phyloP scores from a whole-genome alignment of 1,284 basidiomycete genomes.

The Apiotrichum laibachii region DNA sequence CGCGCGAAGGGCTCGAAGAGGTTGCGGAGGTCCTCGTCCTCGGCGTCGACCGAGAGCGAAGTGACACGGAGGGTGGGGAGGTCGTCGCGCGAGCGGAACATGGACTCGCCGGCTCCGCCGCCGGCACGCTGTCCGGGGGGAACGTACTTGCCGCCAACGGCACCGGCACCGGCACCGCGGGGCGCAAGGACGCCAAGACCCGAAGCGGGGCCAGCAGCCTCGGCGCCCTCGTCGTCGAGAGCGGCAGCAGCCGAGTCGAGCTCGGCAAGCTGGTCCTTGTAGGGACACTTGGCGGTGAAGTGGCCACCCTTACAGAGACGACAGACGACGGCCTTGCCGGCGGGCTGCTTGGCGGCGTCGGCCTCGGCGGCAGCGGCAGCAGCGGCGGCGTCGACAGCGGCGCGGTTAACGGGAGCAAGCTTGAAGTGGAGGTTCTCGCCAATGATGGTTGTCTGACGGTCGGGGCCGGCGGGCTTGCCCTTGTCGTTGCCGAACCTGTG shows the following conservation, averaged over 20 bases:
- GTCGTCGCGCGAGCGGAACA: constrained; percentile 76
- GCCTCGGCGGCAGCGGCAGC: constrained; percentile 67
- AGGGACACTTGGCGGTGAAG: constrained; percentile 97
- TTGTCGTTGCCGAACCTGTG: constrained; percentile 82
- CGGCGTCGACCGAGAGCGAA: constrained; percentile 92
- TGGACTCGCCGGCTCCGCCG: constrained; percentile 70
- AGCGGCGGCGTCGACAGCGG: constrained; percentile 58
- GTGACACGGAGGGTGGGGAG: constrained; percentile 95
- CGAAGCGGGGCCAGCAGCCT: constrained; percentile 19
- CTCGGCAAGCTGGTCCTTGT: constrained; percentile 81
- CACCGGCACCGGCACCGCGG: constrained; percentile 14
- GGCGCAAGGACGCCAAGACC: constrained; percentile 25
- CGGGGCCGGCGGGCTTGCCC: constrained; percentile 82
- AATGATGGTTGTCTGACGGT: constrained; percentile 91
- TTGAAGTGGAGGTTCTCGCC: constrained; percentile 87
- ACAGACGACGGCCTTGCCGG: constrained; percentile 84
- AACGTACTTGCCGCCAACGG: constrained; percentile 73
- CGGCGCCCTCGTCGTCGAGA: constrained; percentile 52
- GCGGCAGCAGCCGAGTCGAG: constrained; percentile 66
- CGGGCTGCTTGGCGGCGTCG: constrained; percentile 67
- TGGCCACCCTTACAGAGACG: constrained; percentile 95
- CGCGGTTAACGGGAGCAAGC: constrained; percentile 73
- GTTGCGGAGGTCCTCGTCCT: constrained; percentile 90
- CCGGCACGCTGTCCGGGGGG: constrained; percentile 61
- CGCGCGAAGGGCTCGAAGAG: constrained; percentile 64